Evolutionary conservation across 2,329 filamentous ascomycete species (phyloP).

Genomic region (Delphinella strobiligena): DNA sequence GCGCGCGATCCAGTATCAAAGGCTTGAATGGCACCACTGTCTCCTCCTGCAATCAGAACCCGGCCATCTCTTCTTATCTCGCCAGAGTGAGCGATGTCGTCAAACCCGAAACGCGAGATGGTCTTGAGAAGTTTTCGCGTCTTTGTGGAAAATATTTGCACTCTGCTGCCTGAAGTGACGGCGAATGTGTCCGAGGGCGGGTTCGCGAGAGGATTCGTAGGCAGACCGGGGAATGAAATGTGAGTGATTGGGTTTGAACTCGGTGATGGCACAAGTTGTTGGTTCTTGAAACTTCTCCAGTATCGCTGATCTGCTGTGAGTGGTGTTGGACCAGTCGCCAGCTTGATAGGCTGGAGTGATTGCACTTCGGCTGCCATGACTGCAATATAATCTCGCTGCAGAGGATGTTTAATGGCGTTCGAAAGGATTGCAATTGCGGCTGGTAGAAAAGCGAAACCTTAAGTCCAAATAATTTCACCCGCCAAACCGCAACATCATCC

Average conservation of each 20-base stretch:
- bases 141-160: slow-evolving; percentile 87
- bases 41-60: slow-evolving; percentile 82
- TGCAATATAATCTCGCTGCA: background rate
- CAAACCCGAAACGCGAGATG: slow-evolving; percentile 68
- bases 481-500: too few relatives aligned
- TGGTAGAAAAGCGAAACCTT: background rate
- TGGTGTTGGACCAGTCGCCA: slow-evolving; percentile 69
- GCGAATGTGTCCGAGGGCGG: slow-evolving; percentile 59
- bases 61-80: slow-evolving; percentile 81
- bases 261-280: slow-evolving; percentile 78
- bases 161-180: slow-evolving; percentile 83
- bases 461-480: background rate
- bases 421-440: background rate
- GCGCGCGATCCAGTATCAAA: slow-evolving; percentile 85
- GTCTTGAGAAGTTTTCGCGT: slow-evolving; percentile 89
- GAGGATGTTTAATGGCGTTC: background rate
- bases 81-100: slow-evolving; percentile 79
- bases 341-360: slow-evolving; percentile 67
- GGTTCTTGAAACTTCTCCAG: slow-evolving; percentile 91
- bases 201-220: slow-evolving; percentile 33
- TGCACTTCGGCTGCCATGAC: slow-evolving; percentile 76
- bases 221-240: slow-evolving; percentile 58
- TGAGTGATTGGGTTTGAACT: slow-evolving; percentile 83
- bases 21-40: slow-evolving; percentile 83
- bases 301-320: slow-evolving; percentile 88